Conservation (phyloP, 371 early-diverging fungal species). For the Syncephalastrum monosporum region DNA sequence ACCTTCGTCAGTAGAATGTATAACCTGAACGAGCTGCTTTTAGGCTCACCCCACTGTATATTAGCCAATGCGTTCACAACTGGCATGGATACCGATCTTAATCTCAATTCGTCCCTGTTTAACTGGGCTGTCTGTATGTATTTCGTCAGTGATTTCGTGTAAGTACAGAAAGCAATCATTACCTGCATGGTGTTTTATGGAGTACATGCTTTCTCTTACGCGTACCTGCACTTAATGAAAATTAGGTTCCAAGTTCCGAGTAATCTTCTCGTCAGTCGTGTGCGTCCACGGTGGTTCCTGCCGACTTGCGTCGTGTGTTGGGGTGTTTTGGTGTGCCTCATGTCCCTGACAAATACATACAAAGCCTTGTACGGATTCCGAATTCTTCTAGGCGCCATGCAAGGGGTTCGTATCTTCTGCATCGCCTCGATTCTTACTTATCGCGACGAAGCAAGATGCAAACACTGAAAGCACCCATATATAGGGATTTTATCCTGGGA, state of each 20-base stretch:
- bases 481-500: conserved; percentile 11
- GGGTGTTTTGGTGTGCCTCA: background rate
- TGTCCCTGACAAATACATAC: too few relatives aligned
- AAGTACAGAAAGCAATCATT: conserved; percentile 1
- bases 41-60: background rate
- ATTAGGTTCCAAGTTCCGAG: conserved; percentile 12
- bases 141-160: conserved; percentile 17
- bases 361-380: too few relatives aligned
- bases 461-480: background rate
- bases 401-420: too few relatives aligned
- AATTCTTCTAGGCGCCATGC: too few relatives aligned
- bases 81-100: conserved; percentile 20
- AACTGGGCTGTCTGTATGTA: conserved; percentile 19
- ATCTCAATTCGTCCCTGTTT: conserved; percentile 15
- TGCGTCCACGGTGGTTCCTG: conserved; percentile 3
- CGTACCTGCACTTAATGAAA: background rate
- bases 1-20: conserved; percentile 5
- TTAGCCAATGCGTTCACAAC: conserved; percentile 21
- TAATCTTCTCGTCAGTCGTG: conserved; percentile 8
- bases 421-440: background rate
- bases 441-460: background rate
- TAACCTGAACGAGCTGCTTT: too few relatives aligned
- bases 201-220: background rate
- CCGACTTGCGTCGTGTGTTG: conserved; percentile 3
- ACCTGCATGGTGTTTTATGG: background rate